These are phyloP conservation scores for Eimeria zaria DNA, from an alignment of 169 alveolate genomes.

Conservation along the genomic window DNA sequence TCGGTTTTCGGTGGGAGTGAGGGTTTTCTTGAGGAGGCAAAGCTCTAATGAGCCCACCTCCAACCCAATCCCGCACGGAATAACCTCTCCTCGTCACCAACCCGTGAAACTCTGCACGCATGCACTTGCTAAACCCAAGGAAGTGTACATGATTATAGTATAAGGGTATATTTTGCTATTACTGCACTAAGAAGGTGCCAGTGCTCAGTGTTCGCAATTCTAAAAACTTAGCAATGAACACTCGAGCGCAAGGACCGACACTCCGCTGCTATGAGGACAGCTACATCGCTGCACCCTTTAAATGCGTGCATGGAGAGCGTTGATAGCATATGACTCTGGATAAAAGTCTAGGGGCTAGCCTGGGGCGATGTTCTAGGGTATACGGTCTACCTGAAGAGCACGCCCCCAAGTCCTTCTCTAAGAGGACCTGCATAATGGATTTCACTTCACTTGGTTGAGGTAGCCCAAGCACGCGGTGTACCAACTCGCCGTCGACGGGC, in stretches of 20 bases:
- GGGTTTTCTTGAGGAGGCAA: neutral
- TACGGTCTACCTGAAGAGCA: conserved; percentile 16
- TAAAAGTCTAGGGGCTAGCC: neutral
- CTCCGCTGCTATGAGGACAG: neutral
- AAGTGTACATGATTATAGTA: neutral
- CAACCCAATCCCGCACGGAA: conserved; percentile 75
- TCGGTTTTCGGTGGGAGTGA: neutral
- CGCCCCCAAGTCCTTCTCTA: conserved; percentile 34
- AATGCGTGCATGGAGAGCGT: neutral
- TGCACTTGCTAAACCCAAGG: neutral
- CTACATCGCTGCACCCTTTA: neutral
- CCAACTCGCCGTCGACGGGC: conserved; percentile 54
- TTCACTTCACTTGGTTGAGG: conserved; percentile 79
- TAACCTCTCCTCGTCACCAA: conserved; percentile 62
- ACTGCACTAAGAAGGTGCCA: neutral
- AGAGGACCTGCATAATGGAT: conserved; percentile 32
- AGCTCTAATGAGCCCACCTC: conserved; percentile 31
- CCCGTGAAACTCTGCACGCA: conserved; percentile 65
- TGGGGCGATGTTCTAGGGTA: too few relatives aligned
- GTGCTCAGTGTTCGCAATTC: neutral
- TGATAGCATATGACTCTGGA: neutral
- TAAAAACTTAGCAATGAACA: neutral
- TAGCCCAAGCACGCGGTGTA: conserved; percentile 77
- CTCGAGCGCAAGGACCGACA: neutral
- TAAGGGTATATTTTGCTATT: neutral